Evolutionary conservation across 306 rosid species (phyloP).

Genomic region (Canavalia ensiformis): DNA sequence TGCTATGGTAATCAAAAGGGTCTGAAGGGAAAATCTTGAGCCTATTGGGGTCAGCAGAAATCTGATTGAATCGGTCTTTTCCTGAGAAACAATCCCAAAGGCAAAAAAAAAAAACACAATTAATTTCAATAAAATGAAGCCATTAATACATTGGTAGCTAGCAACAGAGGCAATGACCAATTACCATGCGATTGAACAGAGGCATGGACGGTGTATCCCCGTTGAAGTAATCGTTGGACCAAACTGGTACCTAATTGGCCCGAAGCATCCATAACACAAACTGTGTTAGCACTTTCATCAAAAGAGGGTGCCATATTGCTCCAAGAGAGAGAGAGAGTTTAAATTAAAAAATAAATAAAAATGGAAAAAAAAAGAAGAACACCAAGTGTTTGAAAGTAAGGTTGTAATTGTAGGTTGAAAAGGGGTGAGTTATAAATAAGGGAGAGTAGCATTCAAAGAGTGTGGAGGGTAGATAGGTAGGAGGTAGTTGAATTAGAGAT

Average conservation of each 20-base stretch:
- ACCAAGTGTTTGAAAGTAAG: background rate
- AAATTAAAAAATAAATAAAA: background rate
- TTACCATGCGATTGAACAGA: constrained; percentile 67
- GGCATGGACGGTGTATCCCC: constrained; percentile 80
- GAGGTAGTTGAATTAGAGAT: constrained; percentile 53
- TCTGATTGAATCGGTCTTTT: background rate
- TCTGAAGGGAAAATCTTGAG: constrained; percentile 60
- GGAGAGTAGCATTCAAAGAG: constrained; percentile 69
- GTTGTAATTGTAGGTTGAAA: background rate
- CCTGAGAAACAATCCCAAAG: background rate
- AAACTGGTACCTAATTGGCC: constrained; percentile 66
- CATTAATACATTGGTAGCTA: background rate
- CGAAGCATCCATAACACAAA: constrained; percentile 88
- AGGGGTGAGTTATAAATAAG: background rate
- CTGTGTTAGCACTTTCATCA: constrained; percentile 49
- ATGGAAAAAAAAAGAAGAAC: background rate
- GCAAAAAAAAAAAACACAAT: background rate
- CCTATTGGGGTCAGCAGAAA: constrained; percentile 45
- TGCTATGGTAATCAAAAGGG: constrained; percentile 73
- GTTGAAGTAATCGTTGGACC: constrained; percentile 62
- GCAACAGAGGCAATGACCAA: background rate
- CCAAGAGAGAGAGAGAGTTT: background rate
- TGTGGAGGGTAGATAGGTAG: constrained; percentile 69
- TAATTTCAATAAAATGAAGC: background rate
- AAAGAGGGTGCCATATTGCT: constrained; percentile 63